Base-by-base conservation (phyloP, 768 basidiomycete genomes). In the Lactifluus rugatus region DNA sequence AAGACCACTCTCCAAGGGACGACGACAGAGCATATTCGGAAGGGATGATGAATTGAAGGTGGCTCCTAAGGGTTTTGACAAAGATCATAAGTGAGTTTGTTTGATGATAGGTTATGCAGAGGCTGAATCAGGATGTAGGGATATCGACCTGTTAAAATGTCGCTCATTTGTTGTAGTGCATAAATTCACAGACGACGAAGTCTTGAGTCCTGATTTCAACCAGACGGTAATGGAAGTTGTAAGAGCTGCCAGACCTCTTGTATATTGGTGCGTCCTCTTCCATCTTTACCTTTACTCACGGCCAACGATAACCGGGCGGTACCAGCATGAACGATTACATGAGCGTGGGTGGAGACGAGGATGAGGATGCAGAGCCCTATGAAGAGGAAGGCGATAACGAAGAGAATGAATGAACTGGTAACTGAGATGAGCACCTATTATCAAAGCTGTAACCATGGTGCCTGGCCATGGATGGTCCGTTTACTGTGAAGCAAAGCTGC, bases 111-210 rank as follows among this genome's bases (percentile, higher is more conserved):
- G 13, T 21, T 28, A 19, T 39, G 17, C 42, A n/a, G 52, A 37
- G 44, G 19, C 34, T 54, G 26, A 59, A 54, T 37, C 10, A 31
- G 42, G 23, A 16, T 17, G 23, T 59, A 89, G 86, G 70, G 92
- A 97, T 68, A 97, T 99, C 63, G 94, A 95, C 69, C 72, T 98
- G 50, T 73, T 99, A 61, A 90, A 89, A 70, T 85, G 89, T 60
- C 82, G 92, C 25, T 83, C 84, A 17, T 81, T 91, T 34, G 84
- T 78, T 2, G 89, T 94, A 2, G 68, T 78, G 0, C 78, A 84
- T 62, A 68, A 69, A 16, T 74, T 71, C 54, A 62, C 67, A 7
- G 79, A 80, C 61, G 70, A 74, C 14, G 70, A 77, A 52, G 78
- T 80, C 13, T 58, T 74, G 14, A 57, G 65, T 7, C 67, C 69